A percentile compares a stretch with the other conserved stretches of the same genome.
Conservation (phyloP, 2,329 filamentous ascomycete genomes). For the Magnaporthales sp. region DNA sequence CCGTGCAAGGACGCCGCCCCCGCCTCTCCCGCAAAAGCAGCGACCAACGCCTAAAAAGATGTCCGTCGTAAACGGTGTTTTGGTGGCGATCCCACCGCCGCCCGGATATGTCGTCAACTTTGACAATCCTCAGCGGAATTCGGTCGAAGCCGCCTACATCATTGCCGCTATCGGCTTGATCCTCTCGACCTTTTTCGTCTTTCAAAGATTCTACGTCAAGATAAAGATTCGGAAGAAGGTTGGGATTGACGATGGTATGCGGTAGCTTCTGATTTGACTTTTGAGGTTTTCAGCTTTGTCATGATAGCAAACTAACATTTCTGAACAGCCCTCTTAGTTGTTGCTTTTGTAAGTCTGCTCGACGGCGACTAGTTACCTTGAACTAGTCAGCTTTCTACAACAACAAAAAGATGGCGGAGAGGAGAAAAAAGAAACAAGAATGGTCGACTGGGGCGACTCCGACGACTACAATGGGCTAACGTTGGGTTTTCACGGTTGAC, state of each 20-base stretch:
- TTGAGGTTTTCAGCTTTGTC: background rate
- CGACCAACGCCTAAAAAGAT: too few relatives aligned
- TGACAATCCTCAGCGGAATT: constrained; percentile 15
- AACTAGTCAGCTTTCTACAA: background rate
- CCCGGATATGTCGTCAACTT: constrained; percentile 19
- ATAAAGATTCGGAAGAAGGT: constrained; percentile 14
- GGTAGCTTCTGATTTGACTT: background rate
- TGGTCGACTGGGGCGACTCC: background rate
- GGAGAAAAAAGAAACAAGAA: background rate
- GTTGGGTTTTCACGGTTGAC: background rate
- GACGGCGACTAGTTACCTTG: background rate
- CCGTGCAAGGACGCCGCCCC: too few relatives aligned
- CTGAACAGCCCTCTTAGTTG: background rate
- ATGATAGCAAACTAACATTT: background rate
- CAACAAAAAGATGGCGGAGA: too few relatives aligned
- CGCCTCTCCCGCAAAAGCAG: too few relatives aligned
- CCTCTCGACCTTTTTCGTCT: constrained; percentile 14
- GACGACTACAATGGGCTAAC: background rate
- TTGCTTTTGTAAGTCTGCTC: background rate
- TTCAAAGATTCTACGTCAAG: constrained; percentile 20
- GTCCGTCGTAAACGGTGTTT: too few relatives aligned
- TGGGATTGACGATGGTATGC: constrained; percentile 19
- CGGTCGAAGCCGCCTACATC: constrained; percentile 11
- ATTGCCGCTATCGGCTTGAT: constrained; percentile 15
- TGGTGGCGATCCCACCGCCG: constrained; percentile 15